Percentiles rank a stretch among this genome's conserved stretches.
These are phyloP conservation scores for Danielia oregonensis DNA, from an alignment of 805 yeast species.

Conservation along the genomic window DNA sequence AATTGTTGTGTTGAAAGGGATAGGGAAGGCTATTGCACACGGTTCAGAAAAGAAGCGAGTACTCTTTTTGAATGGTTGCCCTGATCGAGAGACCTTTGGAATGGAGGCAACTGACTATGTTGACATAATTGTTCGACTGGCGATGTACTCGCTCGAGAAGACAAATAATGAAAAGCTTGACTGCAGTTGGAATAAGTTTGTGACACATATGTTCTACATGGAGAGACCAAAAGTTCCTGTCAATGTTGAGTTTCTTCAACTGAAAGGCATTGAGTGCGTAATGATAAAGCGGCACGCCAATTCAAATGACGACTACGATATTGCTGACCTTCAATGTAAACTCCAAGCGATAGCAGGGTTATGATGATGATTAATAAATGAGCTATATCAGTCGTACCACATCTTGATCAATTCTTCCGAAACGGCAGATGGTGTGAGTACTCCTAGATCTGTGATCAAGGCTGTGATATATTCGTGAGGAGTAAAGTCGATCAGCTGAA, in stretches of 20 bases:
- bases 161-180: conserved; percentile 13
- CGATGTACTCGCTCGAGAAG: conserved; percentile 45
- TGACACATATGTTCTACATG: conserved; percentile 64
- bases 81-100: conserved; percentile 77
- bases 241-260: conserved; percentile 36
- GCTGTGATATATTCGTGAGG: conserved; percentile 96
- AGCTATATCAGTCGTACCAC: conserved; percentile 74
- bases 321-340: conserved; percentile 34
- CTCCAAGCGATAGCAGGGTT: conserved; percentile 12
- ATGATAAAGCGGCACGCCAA: conserved; percentile 25
- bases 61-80: conserved; percentile 65
- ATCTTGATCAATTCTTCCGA: conserved; percentile 97
- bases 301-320: conserved; percentile 35
- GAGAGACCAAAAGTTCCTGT: conserved; percentile 48
- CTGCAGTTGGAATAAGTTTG: conserved; percentile 40
- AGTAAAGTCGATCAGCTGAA: conserved; percentile 74
- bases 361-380: conserved; percentile 4
- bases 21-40: conserved; percentile 56
- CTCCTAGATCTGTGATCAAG: conserved; percentile 92
- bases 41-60: conserved; percentile 41
- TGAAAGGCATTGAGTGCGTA: conserved; percentile 47
- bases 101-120: conserved; percentile 60
- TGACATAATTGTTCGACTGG: conserved; percentile 50
- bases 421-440: conserved; percentile 94
- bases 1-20: conserved; percentile 66